Evolutionary conservation across 179 eudicot species (phyloP).

Genomic region (Nepenthes alata): DNA sequence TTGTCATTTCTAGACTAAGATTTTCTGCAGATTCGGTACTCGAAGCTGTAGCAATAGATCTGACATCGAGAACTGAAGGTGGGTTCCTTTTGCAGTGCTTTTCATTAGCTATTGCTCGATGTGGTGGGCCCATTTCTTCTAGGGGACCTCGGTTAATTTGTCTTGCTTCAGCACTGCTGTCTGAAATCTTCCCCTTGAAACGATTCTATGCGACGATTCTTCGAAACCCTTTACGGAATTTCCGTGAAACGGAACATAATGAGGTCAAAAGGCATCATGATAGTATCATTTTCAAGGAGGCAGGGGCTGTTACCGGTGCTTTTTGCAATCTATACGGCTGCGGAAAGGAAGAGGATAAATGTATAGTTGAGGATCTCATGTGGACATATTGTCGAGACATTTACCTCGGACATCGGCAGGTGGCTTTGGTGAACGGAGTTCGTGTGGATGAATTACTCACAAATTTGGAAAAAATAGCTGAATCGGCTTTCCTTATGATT

Average conservation of each 20-base stretch:
- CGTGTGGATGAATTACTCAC: conserved; percentile 38
- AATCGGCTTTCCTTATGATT: conserved; percentile 89
- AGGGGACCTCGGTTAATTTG: conserved; percentile 42
- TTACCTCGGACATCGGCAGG: conserved; percentile 56
- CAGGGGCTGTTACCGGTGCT: conserved; percentile 73
- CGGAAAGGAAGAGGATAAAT: conserved; percentile 51
- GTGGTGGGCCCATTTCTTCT: conserved; percentile 41
- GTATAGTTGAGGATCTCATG: conserved; percentile 47
- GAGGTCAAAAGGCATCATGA: conserved; percentile 45
- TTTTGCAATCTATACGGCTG: conserved; percentile 68
- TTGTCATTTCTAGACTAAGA: conserved; percentile 23
- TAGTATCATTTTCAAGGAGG: conserved; percentile 63
- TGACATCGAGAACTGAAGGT: conserved; percentile 24
- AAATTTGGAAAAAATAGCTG: conserved; percentile 76
- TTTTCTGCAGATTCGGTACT: conserved; percentile 44
- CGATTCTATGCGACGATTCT: conserved; percentile 36
- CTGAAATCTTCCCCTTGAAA: conserved; percentile 69
- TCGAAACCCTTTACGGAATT: conserved; percentile 16
- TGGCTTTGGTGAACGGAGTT: conserved; percentile 43
- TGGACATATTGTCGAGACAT: conserved; percentile 69
- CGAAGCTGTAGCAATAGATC: conserved; percentile 39
- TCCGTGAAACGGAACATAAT: conserved; percentile 8
- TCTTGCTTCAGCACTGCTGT: conserved; percentile 58
- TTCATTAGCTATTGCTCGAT: conserved; percentile 65
- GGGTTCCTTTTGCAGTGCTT: conserved; percentile 47